Evolutionary conservation across 495 filamentous ascomycete species (phyloP).

Genomic region (Aspergillus sparsus): DNA sequence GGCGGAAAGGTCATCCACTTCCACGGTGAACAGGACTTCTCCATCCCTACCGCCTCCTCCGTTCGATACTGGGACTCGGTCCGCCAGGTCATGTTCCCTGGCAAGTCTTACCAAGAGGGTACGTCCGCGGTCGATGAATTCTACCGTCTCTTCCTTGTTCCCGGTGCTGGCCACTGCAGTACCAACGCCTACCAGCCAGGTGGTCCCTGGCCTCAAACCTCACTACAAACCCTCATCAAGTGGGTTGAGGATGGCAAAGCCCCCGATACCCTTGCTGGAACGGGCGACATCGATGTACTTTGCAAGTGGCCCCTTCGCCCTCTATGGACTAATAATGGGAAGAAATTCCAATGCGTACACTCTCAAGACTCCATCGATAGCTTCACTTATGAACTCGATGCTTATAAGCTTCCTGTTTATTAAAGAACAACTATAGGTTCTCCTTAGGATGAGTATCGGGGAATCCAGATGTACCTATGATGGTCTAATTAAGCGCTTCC

Average conservation of each 20-base stretch:
- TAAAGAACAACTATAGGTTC: conserved; percentile 9
- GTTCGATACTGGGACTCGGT: conserved; percentile 54
- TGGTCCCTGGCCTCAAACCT: conserved; percentile 48
- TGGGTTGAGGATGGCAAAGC: conserved; percentile 50
- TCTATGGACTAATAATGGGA: conserved; percentile 35
- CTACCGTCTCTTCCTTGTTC: conserved; percentile 54
- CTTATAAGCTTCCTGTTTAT: conserved; percentile 29
- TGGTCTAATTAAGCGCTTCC: too few relatives aligned
- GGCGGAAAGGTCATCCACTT: conserved; percentile 55
- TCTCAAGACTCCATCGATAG: conserved; percentile 43
- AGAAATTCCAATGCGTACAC: conserved; percentile 38
- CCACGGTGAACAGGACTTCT: conserved; percentile 53
- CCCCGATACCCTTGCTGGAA: conserved; percentile 20
- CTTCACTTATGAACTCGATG: conserved; percentile 39
- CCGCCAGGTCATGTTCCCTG: conserved; percentile 50
- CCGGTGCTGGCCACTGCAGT: conserved; percentile 53
- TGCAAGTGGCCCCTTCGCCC: conserved; percentile 50
- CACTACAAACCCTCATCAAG: conserved; percentile 41
- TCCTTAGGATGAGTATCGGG: too few relatives aligned
- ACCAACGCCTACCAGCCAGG: conserved; percentile 40
- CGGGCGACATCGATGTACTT: conserved; percentile 36
- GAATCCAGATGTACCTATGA: too few relatives aligned
- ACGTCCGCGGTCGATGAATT: conserved; percentile 45
- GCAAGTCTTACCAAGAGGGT: conserved; percentile 37
- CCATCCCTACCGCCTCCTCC: conserved; percentile 49